Evolutionary conservation across 139 green algal species (phyloP), one percentile per base, ranked within the genome.

Genomic region (Micractinium sp.): DNA sequence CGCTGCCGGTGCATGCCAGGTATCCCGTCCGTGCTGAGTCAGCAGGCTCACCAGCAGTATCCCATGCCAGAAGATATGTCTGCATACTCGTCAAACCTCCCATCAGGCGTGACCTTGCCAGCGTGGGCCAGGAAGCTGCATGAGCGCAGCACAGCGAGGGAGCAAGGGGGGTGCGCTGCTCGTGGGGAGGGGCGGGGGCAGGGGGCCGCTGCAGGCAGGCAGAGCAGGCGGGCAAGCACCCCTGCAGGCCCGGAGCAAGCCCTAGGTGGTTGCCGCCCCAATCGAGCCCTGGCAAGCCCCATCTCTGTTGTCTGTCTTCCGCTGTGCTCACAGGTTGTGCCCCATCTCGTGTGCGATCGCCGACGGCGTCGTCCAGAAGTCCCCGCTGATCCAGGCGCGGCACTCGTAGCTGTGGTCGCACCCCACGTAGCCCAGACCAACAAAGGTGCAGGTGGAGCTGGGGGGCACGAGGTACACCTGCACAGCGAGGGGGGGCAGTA

Each of bases 391-490:
- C 76, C 76, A 82, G 20, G 76, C 19, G 12, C 76, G 36, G 76
- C 76, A 82, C 38, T 60, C 20, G 25, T 60, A 60, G 76, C 36
- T 60, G 36, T 38, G 35, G 76, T 82, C 76, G 33, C 76, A 82
- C 18, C 76, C 76, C 22, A 82, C 76, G 22, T 82, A 82, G 20
- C 76, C 76, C 22, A 82, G 76, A 19, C 76, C 76, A 36, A 82
- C 76, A 53, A 53, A 82, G 38, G 3, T 41, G 76, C 76, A 82
- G 38, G 76, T 60, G 38, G 76, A 20, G 22, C 76, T 20, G 0
- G 76, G 76, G 13, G 76, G 76, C 31, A 82, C 23, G 22, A 82
- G 38, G 76, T 82, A 82, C 22, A 82, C 76, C 76, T 53, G 39
- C 36, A 56, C 35, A 14, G 2, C 3, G 35, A 41, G 73, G 18